These are phyloP conservation scores for Phaeolepiota aurea DNA, from an alignment of 768 basidiomycete genomes.

Conservation along the genomic window DNA sequence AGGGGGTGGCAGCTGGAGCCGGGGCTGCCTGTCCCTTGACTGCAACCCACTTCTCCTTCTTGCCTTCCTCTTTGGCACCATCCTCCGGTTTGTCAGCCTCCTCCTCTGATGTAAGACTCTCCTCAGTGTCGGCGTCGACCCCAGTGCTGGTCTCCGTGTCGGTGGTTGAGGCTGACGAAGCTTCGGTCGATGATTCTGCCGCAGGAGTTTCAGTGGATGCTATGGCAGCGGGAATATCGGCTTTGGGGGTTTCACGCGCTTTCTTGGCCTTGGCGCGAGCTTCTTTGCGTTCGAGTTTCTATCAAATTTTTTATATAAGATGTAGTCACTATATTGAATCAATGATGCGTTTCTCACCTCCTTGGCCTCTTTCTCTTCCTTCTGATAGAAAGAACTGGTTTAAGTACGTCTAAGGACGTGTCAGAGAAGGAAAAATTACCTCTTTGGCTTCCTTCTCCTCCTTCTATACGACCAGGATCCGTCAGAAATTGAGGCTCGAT, in stretches of 20 bases:
- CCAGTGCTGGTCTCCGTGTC: constrained; percentile 55
- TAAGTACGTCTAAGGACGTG: constrained; percentile 11
- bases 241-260: constrained; percentile 10
- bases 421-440: constrained; percentile 21
- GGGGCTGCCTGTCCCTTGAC: constrained; percentile 44
- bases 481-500: background rate
- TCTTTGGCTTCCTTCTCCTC: constrained; percentile 46
- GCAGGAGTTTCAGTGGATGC: constrained; percentile 9
- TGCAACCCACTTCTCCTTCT: constrained; percentile 71
- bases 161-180: constrained; percentile 28
- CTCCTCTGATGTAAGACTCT: constrained; percentile 70
- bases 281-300: constrained; percentile 52
- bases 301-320: too few species aligned
- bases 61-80: constrained; percentile 21
- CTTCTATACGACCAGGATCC: constrained; percentile 19
- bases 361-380: constrained; percentile 46
- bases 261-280: constrained; percentile 49
- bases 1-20: constrained; percentile 11
- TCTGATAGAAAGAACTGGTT: constrained; percentile 18
- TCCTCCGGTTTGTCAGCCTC: constrained; percentile 40
- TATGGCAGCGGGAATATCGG: constrained; percentile 21
- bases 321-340: constrained; percentile 4
- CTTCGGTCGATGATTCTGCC: constrained; percentile 10
- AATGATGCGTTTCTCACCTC: constrained; percentile 31
- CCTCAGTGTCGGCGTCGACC: constrained; percentile 69